Conservation (phyloP, 2,329 filamentous ascomycete species). For the Colletotrichum gloeosporioides region DNA sequence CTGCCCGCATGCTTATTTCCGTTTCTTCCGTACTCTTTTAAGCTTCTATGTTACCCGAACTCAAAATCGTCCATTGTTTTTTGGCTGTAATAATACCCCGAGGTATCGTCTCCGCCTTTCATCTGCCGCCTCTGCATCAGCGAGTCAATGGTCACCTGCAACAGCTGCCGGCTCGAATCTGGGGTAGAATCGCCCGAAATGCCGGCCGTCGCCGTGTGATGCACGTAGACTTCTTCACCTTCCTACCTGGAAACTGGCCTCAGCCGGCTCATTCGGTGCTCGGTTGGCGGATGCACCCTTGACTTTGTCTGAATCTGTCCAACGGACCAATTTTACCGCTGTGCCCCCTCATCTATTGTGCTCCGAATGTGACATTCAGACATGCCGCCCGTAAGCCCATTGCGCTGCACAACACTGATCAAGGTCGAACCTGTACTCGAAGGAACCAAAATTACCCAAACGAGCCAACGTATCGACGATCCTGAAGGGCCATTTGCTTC, state of each 20-base stretch:
- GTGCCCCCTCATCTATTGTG: background rate
- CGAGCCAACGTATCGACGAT: background rate
- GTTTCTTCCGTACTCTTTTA: background rate
- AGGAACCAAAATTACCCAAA: background rate
- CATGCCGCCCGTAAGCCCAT: background rate
- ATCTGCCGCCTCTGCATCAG: conserved; percentile 4
- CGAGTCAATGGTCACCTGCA: conserved; percentile 4
- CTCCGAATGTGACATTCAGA: background rate
- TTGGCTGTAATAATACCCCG: background rate
- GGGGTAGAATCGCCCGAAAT: conserved; percentile 5
- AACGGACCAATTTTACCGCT: background rate
- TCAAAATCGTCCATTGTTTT: background rate
- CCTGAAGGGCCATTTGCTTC: background rate
- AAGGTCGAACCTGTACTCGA: background rate
- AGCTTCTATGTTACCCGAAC: background rate
- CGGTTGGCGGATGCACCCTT: background rate
- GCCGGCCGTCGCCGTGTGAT: background rate
- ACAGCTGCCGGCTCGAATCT: conserved; percentile 9
- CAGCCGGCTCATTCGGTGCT: background rate
- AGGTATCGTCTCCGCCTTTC: background rate
- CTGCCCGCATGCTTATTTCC: background rate
- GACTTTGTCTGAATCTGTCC: background rate
- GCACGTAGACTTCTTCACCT: background rate
- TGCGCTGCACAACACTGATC: background rate
- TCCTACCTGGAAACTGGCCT: background rate